phyloP scores from a whole-genome alignment of 202 grass and related monocot genomes.

The Schoenoplectus triqueter region DNA sequence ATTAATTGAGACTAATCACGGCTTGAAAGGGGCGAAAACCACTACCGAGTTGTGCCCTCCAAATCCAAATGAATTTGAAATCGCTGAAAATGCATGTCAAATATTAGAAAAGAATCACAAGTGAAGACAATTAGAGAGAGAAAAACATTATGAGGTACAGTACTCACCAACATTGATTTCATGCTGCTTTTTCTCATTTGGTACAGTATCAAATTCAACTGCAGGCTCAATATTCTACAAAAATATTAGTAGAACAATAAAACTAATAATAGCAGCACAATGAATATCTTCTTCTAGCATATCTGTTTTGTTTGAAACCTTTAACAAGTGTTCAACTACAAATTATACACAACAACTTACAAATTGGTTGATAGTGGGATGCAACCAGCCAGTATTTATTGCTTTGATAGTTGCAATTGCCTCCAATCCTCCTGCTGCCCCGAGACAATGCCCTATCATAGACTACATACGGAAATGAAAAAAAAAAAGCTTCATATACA shows the following conservation, averaged over 20 bases:
- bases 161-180: conserved; percentile 97
- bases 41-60: conserved; percentile 98
- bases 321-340: neutral
- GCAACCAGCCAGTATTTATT: conserved; percentile 93
- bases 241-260: neutral
- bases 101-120: conserved; percentile 33
- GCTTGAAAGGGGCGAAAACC: conserved; percentile 95
- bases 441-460: conserved; percentile 99
- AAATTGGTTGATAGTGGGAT: conserved; percentile 98
- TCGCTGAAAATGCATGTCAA: conserved; percentile 53
- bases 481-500: neutral
- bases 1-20: conserved; percentile 49
- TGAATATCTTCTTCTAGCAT: neutral
- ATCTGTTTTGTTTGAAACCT: neutral
- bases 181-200: conserved; percentile 84
- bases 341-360: conserved; percentile 52
- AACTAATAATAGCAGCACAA: neutral
- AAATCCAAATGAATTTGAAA: conserved; percentile 98
- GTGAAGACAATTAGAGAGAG: neutral
- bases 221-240: conserved; percentile 83
- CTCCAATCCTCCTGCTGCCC: conserved; percentile 89
- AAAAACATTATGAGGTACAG: neutral
- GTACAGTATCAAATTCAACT: conserved; percentile 92
- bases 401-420: conserved; percentile 95
- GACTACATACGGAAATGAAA: conserved; percentile 49